Evolutionary conservation across 192 early-diverging fungal genomes (phyloP).

Genomic region (Phycomyces nitens): DNA sequence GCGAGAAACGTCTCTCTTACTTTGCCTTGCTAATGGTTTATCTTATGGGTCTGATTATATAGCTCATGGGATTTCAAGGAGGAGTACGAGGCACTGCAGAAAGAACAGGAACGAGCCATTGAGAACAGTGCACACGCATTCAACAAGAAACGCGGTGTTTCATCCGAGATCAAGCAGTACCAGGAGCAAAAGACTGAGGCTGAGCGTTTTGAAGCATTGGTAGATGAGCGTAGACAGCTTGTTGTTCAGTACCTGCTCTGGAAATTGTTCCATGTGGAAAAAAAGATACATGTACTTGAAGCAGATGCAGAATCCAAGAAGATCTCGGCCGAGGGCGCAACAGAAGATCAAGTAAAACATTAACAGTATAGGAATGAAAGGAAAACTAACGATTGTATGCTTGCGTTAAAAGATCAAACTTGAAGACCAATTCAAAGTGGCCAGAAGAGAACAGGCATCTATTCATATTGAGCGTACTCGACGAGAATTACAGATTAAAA

Average conservation of each 20-base stretch:
- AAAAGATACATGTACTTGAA: constrained; percentile 56
- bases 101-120: constrained; percentile 76
- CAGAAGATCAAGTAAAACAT: constrained; percentile 7
- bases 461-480: constrained; percentile 68
- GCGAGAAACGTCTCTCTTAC: neutral
- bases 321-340: neutral
- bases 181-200: constrained; percentile 90
- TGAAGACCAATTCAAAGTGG: constrained; percentile 57
- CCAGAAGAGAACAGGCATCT: constrained; percentile 71
- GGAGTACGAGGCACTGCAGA: constrained; percentile 86
- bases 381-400: neutral
- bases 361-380: neutral
- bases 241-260: constrained; percentile 75
- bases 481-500: constrained; percentile 71
- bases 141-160: constrained; percentile 87
- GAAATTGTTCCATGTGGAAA: constrained; percentile 89
- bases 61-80: constrained; percentile 84
- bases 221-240: constrained; percentile 56
- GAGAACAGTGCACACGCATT: constrained; percentile 88
- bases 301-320: constrained; percentile 46
- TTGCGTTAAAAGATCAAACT: constrained; percentile 7
- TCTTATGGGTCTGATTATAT: constrained; percentile 2
- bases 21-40: neutral
- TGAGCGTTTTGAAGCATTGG: constrained; percentile 70
- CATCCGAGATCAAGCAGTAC: constrained; percentile 89